Evolutionary conservation across 768 basidiomycete species (phyloP).

Genomic region (button mushroom (Agaricus bisporus)): DNA sequence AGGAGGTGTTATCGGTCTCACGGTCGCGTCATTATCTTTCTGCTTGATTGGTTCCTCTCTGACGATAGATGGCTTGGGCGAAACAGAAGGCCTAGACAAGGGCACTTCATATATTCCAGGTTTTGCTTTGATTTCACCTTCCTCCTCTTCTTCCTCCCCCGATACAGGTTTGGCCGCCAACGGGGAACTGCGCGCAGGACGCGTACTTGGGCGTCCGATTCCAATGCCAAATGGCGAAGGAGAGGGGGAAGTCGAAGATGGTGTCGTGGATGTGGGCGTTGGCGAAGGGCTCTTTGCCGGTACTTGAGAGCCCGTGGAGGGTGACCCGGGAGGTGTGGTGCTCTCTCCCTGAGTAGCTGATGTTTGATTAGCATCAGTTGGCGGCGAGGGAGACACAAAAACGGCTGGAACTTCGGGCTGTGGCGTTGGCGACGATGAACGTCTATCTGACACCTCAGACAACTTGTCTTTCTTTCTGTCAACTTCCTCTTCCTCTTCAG

Average conservation of each 20-base stretch:
- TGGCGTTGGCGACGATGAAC: constrained; percentile 56
- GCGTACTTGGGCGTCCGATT: constrained; percentile 53
- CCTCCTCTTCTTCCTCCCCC: constrained; percentile 36
- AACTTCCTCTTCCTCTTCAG: constrained; percentile 11
- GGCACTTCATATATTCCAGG: constrained; percentile 11
- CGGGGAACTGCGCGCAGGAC: constrained; percentile 73
- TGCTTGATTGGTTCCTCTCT: constrained; percentile 2
- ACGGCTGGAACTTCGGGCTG: constrained; percentile 44
- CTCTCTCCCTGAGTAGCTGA: constrained; percentile 35
- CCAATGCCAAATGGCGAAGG: constrained; percentile 36
- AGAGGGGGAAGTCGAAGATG: constrained; percentile 26
- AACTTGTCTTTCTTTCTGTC: constrained; percentile 20
- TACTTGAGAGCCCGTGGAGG: constrained; percentile 32
- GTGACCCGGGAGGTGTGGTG: constrained; percentile 65
- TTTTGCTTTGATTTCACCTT: constrained; percentile 12
- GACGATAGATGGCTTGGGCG: constrained; percentile 24
- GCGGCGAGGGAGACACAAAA: constrained; percentile 28
- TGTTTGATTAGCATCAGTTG: constrained; percentile 20
- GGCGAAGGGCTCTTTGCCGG: constrained; percentile 30
- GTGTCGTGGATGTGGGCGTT: constrained; percentile 22
- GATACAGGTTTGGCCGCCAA: constrained; percentile 51
- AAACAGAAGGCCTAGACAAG: constrained; percentile 7
- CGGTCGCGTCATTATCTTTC: constrained; percentile 22
- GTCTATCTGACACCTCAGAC: constrained; percentile 30
- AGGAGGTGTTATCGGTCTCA: constrained; percentile 47